These are phyloP conservation scores for Fomitopsis palustris DNA, from an alignment of 1,284 basidiomycete genomes.

Conservation along the genomic window DNA sequence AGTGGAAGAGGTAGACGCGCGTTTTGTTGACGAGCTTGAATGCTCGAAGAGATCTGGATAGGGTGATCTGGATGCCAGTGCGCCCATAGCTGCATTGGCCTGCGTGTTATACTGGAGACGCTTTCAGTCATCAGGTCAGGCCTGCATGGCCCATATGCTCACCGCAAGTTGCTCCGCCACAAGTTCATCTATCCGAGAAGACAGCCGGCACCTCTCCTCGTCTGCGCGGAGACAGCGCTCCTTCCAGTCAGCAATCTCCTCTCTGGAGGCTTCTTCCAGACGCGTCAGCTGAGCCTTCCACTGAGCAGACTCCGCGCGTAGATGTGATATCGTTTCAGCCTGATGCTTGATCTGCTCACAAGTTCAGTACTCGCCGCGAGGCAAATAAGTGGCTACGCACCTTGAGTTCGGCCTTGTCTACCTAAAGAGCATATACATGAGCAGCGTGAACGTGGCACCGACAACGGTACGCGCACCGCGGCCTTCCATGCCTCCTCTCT, in stretches of 20 bases:
- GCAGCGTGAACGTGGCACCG: background rate
- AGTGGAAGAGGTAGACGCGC: conserved; percentile 21
- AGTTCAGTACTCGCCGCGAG: background rate
- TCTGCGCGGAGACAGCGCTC: conserved; percentile 68
- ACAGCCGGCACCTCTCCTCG: conserved; percentile 52
- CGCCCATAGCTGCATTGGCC: conserved; percentile 4
- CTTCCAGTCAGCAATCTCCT: conserved; percentile 58
- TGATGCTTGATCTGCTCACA: conserved; percentile 50
- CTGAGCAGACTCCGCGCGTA: conserved; percentile 58
- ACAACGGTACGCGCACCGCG: conserved; percentile 38
- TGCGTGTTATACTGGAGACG: conserved; percentile 7
- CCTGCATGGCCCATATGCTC: background rate
- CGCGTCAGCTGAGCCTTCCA: conserved; percentile 69
- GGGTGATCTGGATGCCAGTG: conserved; percentile 11
- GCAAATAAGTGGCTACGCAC: conserved; percentile 33
- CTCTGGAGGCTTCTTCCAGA: conserved; percentile 43
- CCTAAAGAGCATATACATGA: conserved; percentile 30
- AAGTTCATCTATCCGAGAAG: conserved; percentile 53
- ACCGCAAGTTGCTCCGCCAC: conserved; percentile 41
- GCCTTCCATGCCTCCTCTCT: conserved; percentile 48
- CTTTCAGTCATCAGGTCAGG: background rate
- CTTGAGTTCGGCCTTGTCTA: conserved; percentile 53
- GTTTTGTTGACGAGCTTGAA: conserved; percentile 20
- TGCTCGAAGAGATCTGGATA: conserved; percentile 16
- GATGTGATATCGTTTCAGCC: conserved; percentile 53